Evolutionary conservation across 2,329 filamentous ascomycete genomes (phyloP), one percentile per base, ranked within the genome.

Genomic region (Cadophora sp.): DNA sequence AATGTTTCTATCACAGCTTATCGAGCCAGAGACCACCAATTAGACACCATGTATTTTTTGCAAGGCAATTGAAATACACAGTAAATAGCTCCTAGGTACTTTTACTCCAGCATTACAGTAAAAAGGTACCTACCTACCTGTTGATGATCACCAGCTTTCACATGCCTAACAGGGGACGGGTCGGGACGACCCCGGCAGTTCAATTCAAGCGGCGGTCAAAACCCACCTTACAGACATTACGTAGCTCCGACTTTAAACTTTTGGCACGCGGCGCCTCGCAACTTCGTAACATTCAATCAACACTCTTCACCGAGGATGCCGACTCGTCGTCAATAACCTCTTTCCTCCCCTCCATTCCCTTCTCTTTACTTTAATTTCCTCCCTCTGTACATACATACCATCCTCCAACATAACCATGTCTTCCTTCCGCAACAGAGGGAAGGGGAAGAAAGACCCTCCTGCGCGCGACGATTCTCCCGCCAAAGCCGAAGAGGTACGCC

Each of bases 401-500:
- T 30, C 27, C 6, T 3, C 27, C 27, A 30, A 30, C 47, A 48
- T 47, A 33, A 62, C 24, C 5, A 68, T 65, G 62, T 33, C 58
- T n/a, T 63, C 56, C 27, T 55, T 22, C 59, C 73, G 75, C 53
- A 73, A 72, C 36, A 71, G 73, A 13, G 72, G 72, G 3, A 66
- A 53, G 11, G 72, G 72, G 3, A 66, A 53, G 11, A 60, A 71
- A 39, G 63, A 68, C 22, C 56, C 62, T n/a, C 48, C 63, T 7
- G 11, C 67, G 8, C 51, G 68, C 51, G 68, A 69, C 61, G 64
- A 59, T 24, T 67, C 70, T 43, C 74, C 75, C 61, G 70, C 65
- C 22, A 74, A 73, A 70, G 73, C 72, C 41, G 77, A 82, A 71
- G 80, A 85, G 64, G 79, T 85, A 67, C 82, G 81, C 64, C 77